These are phyloP conservation scores for Aureobasidium leucospermi DNA, from an alignment of 2,329 filamentous ascomycete genomes.

Conservation along the genomic window DNA sequence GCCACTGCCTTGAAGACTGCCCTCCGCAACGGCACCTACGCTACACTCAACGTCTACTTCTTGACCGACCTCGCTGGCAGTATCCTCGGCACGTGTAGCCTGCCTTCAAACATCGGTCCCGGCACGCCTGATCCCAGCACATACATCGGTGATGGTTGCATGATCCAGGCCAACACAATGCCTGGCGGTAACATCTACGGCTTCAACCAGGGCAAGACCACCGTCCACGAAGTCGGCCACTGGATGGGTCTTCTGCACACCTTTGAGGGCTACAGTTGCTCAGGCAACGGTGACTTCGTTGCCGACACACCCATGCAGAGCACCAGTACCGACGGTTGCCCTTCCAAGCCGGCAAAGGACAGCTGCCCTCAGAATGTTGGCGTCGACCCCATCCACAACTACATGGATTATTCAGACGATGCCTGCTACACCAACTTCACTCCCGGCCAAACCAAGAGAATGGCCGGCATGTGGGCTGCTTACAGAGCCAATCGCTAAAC, in stretches of 20 bases:
- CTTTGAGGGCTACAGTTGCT: constrained; percentile 40
- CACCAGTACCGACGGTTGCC: constrained; percentile 49
- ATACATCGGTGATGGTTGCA: constrained; percentile 50
- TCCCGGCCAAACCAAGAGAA: constrained; percentile 41
- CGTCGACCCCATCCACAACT: constrained; percentile 49
- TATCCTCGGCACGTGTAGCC: constrained; percentile 49
- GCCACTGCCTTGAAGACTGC: constrained; percentile 46
- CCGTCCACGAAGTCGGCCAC: constrained; percentile 43
- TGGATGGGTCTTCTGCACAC: constrained; percentile 42
- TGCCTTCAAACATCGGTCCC: constrained; percentile 35
- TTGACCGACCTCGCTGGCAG: constrained; percentile 44
- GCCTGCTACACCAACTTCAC: constrained; percentile 49
- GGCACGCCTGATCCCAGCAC: constrained; percentile 30
- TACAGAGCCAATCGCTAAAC: constrained; percentile 31
- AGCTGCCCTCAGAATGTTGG: constrained; percentile 42
- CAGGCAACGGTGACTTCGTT: constrained; percentile 38
- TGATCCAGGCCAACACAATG: constrained; percentile 51
- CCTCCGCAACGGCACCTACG: constrained; percentile 48
- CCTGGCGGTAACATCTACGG: constrained; percentile 42
- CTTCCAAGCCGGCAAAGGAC: constrained; percentile 39
- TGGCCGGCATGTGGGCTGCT: constrained; percentile 45
- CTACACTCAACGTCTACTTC: constrained; percentile 53
- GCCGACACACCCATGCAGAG: constrained; percentile 36
- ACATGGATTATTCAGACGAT: constrained; percentile 54
- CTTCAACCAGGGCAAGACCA: constrained; percentile 43